Evolutionary conservation across 2,329 filamentous ascomycete genomes (phyloP).

Genomic region (Aspergillus amoenus): DNA sequence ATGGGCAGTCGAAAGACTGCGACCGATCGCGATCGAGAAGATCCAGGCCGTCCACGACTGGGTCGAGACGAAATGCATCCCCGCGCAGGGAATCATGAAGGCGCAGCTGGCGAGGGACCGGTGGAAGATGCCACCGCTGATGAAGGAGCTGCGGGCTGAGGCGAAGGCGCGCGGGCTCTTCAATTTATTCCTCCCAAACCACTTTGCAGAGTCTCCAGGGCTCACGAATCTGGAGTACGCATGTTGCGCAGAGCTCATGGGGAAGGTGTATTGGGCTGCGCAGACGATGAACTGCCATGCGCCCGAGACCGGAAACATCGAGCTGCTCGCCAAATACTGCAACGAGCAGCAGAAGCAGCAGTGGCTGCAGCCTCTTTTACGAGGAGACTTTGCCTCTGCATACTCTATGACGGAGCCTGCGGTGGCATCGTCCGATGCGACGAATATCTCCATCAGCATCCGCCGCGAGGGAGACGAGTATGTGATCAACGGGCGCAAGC

Average conservation of each 20-base stretch:
- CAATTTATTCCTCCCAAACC: slow-evolving; percentile 7
- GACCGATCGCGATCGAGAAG: slow-evolving; percentile 6
- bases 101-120: slow-evolving; percentile 4
- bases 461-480: slow-evolving; percentile 1
- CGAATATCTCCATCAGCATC: slow-evolving; percentile 5
- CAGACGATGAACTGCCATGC: slow-evolving; percentile 14
- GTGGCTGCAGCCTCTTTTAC: slow-evolving; percentile 2
- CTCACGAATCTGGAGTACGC: slow-evolving; percentile 12
- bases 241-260: slow-evolving; percentile 10
- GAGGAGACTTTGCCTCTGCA: slow-evolving; percentile 7
- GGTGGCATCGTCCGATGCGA: slow-evolving; percentile 9
- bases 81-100: slow-evolving; percentile 4
- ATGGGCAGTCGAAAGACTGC: slow-evolving; percentile 5
- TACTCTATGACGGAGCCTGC: slow-evolving; percentile 12
- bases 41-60: slow-evolving; percentile 11
- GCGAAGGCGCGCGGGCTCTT: slow-evolving; percentile 9
- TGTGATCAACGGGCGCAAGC: slow-evolving; percentile 7
- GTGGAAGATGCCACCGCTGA: slow-evolving; percentile 7
- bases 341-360: slow-evolving; percentile 7
- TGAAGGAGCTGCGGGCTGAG: not conserved
- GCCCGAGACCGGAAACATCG: slow-evolving; percentile 12
- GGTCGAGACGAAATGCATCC: slow-evolving; percentile 10
- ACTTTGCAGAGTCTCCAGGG: slow-evolving; percentile 3
- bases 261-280: slow-evolving; percentile 4
- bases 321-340: slow-evolving; percentile 11